Evolutionary conservation across 2,329 filamentous ascomycete genomes (phyloP).

Genomic region (Thelonectria olida): DNA sequence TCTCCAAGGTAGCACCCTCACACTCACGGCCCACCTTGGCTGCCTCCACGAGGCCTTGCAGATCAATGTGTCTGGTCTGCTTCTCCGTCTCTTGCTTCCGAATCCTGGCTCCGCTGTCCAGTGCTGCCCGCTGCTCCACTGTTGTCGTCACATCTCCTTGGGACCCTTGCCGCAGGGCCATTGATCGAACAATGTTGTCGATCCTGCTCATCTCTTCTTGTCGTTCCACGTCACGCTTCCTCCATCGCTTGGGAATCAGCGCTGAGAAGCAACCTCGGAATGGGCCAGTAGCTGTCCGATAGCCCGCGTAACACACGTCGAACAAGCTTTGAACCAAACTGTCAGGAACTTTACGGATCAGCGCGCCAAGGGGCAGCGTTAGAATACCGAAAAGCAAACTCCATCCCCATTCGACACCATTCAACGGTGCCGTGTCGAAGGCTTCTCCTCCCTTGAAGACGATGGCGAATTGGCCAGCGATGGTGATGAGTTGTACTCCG

Average conservation of each 20-base stretch:
- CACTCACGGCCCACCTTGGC: conserved; percentile 40
- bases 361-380: conserved; percentile 68
- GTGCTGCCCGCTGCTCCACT: conserved; percentile 33
- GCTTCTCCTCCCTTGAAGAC: conserved; percentile 75
- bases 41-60: conserved; percentile 44
- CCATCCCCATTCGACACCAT: conserved; percentile 75
- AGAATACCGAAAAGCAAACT: conserved; percentile 74
- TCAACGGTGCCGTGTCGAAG: conserved; percentile 69
- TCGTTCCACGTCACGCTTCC: conserved; percentile 30
- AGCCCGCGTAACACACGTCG: conserved; percentile 27
- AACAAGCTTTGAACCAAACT: conserved; percentile 43
- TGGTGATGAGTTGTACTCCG: conserved; percentile 71
- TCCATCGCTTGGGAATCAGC: conserved; percentile 36
- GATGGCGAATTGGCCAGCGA: conserved; percentile 77
- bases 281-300: conserved; percentile 30
- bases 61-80: conserved; percentile 40
- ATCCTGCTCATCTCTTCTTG: conserved; percentile 38
- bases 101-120: conserved; percentile 31
- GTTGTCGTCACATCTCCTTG: conserved; percentile 36
- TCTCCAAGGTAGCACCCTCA: conserved; percentile 46
- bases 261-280: conserved; percentile 30
- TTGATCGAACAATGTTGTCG: conserved; percentile 35
- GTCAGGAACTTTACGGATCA: conserved; percentile 54
- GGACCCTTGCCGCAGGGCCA: conserved; percentile 24
- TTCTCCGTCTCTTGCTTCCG: conserved; percentile 28